phyloP scores from a whole-genome alignment of 2,329 filamentous ascomycete species.

The Lecanoromycetidae sp. region DNA sequence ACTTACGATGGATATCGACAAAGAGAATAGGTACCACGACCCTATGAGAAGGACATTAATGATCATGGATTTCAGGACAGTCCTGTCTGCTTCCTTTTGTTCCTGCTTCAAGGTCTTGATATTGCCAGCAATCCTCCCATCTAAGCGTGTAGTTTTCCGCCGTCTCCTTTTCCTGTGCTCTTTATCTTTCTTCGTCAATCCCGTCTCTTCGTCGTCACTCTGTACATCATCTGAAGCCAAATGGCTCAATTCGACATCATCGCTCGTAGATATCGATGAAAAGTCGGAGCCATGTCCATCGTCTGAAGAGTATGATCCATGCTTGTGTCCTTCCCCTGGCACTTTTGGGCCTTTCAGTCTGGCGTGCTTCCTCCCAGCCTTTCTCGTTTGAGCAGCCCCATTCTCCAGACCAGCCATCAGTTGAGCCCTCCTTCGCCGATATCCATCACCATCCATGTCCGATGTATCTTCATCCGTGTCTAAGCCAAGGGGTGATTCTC shows the following conservation, averaged over 20 bases:
- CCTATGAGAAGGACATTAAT: slow-evolving; percentile 73
- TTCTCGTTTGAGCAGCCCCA: not conserved
- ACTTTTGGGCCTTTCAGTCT: not conserved
- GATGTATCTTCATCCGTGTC: slow-evolving; percentile 7
- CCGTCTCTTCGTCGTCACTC: slow-evolving; percentile 81
- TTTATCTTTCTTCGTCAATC: slow-evolving; percentile 62
- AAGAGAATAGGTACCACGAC: slow-evolving; percentile 76
- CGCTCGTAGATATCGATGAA: slow-evolving; percentile 34
- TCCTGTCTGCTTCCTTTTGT: slow-evolving; percentile 58
- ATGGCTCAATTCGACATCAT: slow-evolving; percentile 46
- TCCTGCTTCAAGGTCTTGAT: slow-evolving; percentile 55
- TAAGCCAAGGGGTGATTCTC: slow-evolving; percentile 2
- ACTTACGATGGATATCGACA: slow-evolving; percentile 80
- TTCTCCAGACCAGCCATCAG: slow-evolving; percentile 9
- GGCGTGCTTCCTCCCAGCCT: not conserved
- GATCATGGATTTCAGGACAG: slow-evolving; percentile 54
- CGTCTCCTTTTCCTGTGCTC: slow-evolving; percentile 55
- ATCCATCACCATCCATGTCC: slow-evolving; percentile 9
- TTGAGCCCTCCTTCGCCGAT: slow-evolving; percentile 9
- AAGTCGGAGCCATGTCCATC: slow-evolving; percentile 25
- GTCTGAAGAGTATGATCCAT: slow-evolving; percentile 14
- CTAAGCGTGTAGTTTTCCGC: slow-evolving; percentile 54
- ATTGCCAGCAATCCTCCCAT: slow-evolving; percentile 54
- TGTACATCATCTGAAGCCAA: slow-evolving; percentile 59
- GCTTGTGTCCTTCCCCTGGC: slow-evolving; percentile 3